Percentiles rank a stretch among this genome's conserved stretches.
Evolutionary conservation across 2,329 filamentous ascomycete genomes (phyloP).

Genomic region (Fusarium vanettenii): DNA sequence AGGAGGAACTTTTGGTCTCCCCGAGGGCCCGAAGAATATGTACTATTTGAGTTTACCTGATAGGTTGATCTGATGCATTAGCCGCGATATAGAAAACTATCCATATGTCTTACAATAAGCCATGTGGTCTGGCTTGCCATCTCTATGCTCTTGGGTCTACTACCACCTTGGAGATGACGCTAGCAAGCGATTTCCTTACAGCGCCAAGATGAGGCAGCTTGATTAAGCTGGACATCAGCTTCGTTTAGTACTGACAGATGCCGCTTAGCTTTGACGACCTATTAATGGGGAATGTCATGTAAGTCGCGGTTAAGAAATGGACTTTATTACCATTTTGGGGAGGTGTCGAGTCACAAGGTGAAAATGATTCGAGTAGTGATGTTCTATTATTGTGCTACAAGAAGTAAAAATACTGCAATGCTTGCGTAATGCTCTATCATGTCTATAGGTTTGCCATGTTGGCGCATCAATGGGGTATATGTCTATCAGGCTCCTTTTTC

Average conservation of each 20-base stretch:
- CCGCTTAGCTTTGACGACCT: not conserved
- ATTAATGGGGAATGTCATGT: no score
- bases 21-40: not conserved
- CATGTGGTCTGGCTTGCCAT: no score
- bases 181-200: not conserved
- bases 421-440: not conserved
- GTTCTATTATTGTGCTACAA: not conserved
- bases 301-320: no score
- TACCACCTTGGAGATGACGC: not conserved
- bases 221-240: not conserved
- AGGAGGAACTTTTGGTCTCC: not conserved
- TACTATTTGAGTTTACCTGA: not conserved
- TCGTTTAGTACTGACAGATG: not conserved
- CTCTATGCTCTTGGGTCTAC: no score
- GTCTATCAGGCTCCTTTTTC: not conserved
- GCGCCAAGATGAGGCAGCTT: not conserved
- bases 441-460: not conserved
- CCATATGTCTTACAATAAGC: no score
- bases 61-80: not conserved
- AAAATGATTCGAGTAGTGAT: not conserved
- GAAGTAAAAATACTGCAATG: not conserved
- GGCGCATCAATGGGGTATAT: not conserved
- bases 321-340: no score
- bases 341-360: not conserved
- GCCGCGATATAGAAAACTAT: no score